These are phyloP conservation scores for Colletotrichum shisoi DNA, from an alignment of 2,329 filamentous ascomycete species.

Conservation along the genomic window DNA sequence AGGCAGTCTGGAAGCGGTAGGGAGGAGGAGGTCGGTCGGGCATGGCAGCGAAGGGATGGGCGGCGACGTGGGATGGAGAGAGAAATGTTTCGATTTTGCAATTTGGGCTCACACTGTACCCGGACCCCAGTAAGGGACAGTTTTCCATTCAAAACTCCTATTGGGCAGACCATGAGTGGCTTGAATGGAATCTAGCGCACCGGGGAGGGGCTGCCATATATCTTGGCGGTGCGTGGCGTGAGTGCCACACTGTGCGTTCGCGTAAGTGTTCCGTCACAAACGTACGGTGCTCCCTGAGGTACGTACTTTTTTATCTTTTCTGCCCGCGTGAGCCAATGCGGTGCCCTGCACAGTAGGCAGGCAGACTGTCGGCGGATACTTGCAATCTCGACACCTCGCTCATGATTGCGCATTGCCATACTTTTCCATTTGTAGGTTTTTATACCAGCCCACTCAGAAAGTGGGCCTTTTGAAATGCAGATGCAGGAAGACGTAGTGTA, in stretches of 20 bases:
- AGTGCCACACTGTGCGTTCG: conserved; percentile 35
- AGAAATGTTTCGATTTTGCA: conserved; percentile 6
- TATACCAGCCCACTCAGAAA: not conserved
- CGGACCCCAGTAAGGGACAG: conserved; percentile 21
- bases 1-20: not conserved
- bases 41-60: conserved; percentile 7
- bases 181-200: conserved; percentile 15
- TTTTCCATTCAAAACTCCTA: conserved; percentile 2
- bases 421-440: not conserved
- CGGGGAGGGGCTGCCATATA: conserved; percentile 28
- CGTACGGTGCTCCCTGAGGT: not conserved
- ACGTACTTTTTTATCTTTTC: not conserved
- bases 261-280: conserved; percentile 31
- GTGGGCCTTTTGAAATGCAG: conserved; percentile 13
- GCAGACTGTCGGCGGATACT: not conserved
- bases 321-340: not conserved
- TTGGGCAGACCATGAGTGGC: conserved; percentile 18
- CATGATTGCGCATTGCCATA: not conserved
- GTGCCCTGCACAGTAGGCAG: not conserved
- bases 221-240: conserved; percentile 37
- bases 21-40: not conserved
- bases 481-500: conserved; percentile 5
- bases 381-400: conserved; percentile 6
- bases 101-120: conserved; percentile 24
- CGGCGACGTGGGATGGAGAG: conserved; percentile 13